phyloP scores from a whole-genome alignment of 31 red algal species.

The Porphyra umbilicalis region DNA sequence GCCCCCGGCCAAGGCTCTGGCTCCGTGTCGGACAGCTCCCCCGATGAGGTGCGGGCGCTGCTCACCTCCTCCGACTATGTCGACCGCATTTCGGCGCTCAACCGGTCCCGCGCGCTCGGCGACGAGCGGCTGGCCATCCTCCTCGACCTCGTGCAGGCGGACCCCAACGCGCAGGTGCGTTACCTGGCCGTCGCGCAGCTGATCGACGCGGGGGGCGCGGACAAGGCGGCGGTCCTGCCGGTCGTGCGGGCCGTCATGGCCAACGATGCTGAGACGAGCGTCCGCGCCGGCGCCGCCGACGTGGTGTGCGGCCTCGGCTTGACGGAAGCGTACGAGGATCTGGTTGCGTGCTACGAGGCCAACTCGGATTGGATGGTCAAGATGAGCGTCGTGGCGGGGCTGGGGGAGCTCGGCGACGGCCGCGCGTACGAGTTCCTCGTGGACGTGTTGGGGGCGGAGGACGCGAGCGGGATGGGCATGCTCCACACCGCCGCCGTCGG shows the following conservation, averaged over 20 bases:
- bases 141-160: conserved; percentile 29
- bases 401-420: conserved; percentile 73
- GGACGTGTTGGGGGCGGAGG: conserved; percentile 20
- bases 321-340: conserved; percentile 60
- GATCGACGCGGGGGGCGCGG: conserved; percentile 22
- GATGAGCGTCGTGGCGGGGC: conserved; percentile 76
- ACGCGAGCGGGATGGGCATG: conserved; percentile 18
- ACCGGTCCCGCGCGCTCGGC: conserved; percentile 13
- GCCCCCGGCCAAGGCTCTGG: neutral
- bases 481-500: conserved; percentile 59
- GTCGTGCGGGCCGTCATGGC: conserved; percentile 39
- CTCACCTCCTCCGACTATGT: conserved; percentile 37
- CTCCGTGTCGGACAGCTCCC: neutral
- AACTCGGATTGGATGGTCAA: conserved; percentile 85
- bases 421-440: conserved; percentile 70
- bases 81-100: conserved; percentile 54
- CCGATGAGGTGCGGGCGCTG: conserved; percentile 16
- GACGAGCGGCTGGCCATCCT: conserved; percentile 15
- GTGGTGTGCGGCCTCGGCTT: conserved; percentile 46
- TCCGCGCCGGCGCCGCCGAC: conserved; percentile 69
- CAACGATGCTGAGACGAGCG: conserved; percentile 56
- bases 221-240: conserved; percentile 17
- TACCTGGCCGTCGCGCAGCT: conserved; percentile 73
- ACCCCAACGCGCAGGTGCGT: conserved; percentile 72
- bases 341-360: conserved; percentile 37